phyloP scores from a whole-genome alignment of 139 green algal genomes.

The Coelastrella sp. region DNA sequence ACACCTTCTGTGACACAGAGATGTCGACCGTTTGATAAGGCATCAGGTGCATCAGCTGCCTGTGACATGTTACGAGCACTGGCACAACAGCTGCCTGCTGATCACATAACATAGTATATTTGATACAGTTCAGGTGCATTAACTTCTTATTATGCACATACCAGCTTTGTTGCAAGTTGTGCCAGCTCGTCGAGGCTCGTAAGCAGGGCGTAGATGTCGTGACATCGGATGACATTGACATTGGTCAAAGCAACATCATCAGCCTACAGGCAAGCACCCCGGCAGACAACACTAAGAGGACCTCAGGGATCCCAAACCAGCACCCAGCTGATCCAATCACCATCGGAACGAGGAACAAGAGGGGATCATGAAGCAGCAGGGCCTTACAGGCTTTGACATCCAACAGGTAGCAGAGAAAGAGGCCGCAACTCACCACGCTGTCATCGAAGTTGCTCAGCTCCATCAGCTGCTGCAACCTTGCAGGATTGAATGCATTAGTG shows the following conservation, averaged over 20 bases:
- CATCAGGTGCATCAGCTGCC: too few relatives aligned
- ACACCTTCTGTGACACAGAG: neutral
- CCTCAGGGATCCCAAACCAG: neutral
- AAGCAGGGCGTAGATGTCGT: slow-evolving; percentile 35
- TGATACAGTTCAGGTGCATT: too few relatives aligned
- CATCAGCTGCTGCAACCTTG: neutral
- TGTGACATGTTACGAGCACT: neutral
- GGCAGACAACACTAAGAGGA: too few relatives aligned
- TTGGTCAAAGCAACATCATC: neutral
- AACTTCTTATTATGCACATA: neutral
- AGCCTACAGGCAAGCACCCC: neutral
- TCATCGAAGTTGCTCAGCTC: neutral
- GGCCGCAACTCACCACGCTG: neutral
- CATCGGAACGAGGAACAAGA: too few relatives aligned
- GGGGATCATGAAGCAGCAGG: too few relatives aligned
- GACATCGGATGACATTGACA: slow-evolving; percentile 18
- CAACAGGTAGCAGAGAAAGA: too few relatives aligned
- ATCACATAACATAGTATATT: too few relatives aligned
- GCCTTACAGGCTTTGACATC: too few relatives aligned
- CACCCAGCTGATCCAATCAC: neutral
- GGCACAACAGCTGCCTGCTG: neutral
- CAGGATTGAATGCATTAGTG: slow-evolving; percentile 56
- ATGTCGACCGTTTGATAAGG: too few relatives aligned
- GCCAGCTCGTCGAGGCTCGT: slow-evolving; percentile 29
- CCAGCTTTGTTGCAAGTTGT: neutral